phyloP scores from a whole-genome alignment of 2,329 filamentous ascomycete species.

The Mycogone perniciosa region DNA sequence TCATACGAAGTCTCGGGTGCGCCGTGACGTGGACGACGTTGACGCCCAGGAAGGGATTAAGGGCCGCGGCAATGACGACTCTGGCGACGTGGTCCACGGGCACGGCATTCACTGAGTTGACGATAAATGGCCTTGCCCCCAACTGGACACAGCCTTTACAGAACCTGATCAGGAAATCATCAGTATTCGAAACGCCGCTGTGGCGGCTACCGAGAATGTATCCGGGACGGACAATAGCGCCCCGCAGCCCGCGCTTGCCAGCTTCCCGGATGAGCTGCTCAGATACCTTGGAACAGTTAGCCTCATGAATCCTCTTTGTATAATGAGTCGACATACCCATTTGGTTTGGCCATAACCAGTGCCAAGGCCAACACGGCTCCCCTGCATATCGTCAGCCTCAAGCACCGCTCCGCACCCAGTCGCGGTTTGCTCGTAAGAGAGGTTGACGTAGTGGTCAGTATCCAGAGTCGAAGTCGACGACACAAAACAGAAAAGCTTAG shows the following conservation, averaged over 20 bases:
- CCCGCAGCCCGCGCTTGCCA: constrained; percentile 66
- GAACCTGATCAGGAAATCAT: constrained; percentile 86
- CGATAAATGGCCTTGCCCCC: constrained; percentile 63
- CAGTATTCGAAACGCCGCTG: constrained; percentile 68
- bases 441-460: constrained; percentile 69
- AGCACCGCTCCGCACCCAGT: constrained; percentile 60
- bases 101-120: constrained; percentile 84
- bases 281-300: too few species aligned
- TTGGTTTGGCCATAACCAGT: constrained; percentile 90
- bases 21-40: constrained; percentile 69
- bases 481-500: constrained; percentile 74
- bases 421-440: constrained; percentile 48
- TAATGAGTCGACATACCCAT: too few species aligned
- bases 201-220: constrained; percentile 72
- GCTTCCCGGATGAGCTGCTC: constrained; percentile 70
- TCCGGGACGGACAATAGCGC: constrained; percentile 72
- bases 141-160: constrained; percentile 85
- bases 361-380: constrained; percentile 67
- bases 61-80: constrained; percentile 62
- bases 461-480: constrained; percentile 75
- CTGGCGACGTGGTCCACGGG: constrained; percentile 78
- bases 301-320: too few species aligned
- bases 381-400: constrained; percentile 72
- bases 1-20: constrained; percentile 72
- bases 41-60: constrained; percentile 6